Evolutionary conservation across 768 basidiomycete species (phyloP).

Genomic region (Epithele typhae): DNA sequence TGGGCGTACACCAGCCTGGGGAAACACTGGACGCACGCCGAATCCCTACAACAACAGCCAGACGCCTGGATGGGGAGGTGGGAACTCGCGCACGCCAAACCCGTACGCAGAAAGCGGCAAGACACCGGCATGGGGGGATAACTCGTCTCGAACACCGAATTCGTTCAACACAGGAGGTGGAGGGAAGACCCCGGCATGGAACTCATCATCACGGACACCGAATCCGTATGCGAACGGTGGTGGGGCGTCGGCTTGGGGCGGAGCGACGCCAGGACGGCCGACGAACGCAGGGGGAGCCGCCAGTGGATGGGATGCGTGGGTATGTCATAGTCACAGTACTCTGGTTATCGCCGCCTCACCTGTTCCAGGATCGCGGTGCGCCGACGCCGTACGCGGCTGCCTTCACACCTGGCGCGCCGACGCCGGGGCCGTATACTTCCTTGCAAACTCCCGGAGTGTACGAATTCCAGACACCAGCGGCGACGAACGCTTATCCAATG

Average conservation of each 20-base stretch:
- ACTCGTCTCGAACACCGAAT: conserved; percentile 51
- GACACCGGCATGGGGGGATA: conserved; percentile 52
- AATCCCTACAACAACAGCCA: conserved; percentile 54
- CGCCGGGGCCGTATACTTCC: conserved; percentile 31
- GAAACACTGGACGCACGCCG: conserved; percentile 65
- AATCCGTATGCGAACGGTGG: conserved; percentile 33
- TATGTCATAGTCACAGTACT: neutral
- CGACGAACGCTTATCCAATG: conserved; percentile 6
- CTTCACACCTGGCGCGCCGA: conserved; percentile 38
- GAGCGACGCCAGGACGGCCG: conserved; percentile 29
- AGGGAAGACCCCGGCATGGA: conserved; percentile 49
- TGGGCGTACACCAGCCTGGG: conserved; percentile 28
- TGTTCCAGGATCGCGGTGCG: conserved; percentile 11
- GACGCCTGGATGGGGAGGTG: conserved; percentile 50
- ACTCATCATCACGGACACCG: conserved; percentile 43
- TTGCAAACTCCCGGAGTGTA: conserved; percentile 16
- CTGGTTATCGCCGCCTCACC: too few relatives aligned
- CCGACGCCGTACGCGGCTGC: conserved; percentile 20
- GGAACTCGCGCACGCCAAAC: conserved; percentile 50
- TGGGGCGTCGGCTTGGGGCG: conserved; percentile 15
- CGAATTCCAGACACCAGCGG: conserved; percentile 14
- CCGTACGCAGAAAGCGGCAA: conserved; percentile 42
- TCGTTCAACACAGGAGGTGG: conserved; percentile 39
- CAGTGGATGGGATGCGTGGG: conserved; percentile 11
- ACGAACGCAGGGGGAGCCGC: neutral